Percentiles rank a stretch among this genome's conserved stretches.
phyloP scores from a whole-genome alignment of 2,329 filamentous ascomycete genomes.

The Aureobasidium sp. region DNA sequence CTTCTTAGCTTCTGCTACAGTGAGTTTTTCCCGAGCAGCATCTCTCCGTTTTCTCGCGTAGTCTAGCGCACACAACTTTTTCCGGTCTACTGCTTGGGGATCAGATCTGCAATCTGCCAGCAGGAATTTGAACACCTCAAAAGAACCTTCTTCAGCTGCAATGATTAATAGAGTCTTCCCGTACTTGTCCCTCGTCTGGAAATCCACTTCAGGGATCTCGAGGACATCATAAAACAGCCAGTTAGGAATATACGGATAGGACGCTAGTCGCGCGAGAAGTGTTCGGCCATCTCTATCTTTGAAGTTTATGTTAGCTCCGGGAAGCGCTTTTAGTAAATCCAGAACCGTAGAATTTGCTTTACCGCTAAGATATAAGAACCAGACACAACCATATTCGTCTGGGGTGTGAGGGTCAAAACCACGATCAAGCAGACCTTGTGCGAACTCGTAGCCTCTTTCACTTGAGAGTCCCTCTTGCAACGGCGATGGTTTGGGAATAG shows the following conservation, averaged over 20 bases:
- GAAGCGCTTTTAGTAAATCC: neutral
- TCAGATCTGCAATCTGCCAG: neutral
- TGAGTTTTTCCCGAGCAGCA: no score
- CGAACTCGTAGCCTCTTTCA: neutral
- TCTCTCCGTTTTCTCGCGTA: neutral
- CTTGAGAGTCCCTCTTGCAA: neutral
- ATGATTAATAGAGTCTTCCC: neutral
- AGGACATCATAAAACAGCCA: neutral
- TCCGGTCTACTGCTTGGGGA: neutral
- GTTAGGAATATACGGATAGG: no score
- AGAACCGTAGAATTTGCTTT: neutral
- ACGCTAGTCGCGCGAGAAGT: neutral
- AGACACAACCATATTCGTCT: neutral
- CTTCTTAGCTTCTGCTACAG: no score
- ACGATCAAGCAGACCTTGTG: neutral
- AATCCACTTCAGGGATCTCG: neutral
- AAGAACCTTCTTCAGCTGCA: neutral
- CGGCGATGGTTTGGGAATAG: neutral
- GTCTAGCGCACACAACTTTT: neutral
- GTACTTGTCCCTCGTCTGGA: neutral
- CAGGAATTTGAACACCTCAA: neutral
- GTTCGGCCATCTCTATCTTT: neutral
- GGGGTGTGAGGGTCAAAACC: neutral
- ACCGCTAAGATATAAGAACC: neutral
- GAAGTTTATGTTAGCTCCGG: neutral